Evolutionary conservation across 768 basidiomycete species (phyloP), one percentile per base, ranked within the genome.

Genomic region (Boletus sensibilis): DNA sequence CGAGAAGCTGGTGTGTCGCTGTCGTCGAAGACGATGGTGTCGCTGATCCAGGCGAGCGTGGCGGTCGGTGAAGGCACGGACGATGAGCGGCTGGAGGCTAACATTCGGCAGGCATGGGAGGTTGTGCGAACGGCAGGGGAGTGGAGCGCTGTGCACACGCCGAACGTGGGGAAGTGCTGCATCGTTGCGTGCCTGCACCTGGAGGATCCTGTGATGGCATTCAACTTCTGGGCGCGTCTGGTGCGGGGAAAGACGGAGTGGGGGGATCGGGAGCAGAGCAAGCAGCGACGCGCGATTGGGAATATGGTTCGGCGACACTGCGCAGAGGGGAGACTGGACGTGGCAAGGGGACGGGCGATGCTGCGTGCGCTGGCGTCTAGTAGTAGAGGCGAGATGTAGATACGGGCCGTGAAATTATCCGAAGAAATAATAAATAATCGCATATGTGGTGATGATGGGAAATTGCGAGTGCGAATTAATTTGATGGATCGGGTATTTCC

Each of bases 211-310:
- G 55, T 61, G 57, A 68, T 84, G 71, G 88, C 85, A 1, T 86
- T 76, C 72, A 69, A 71, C 43, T 87, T 88, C 67, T 90, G 87
- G 87, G 62, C 68, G 46, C 60, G 68, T 47, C 68, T 87, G 56
- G 48, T 88, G 13, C 72, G 66, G 55, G 66, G 67, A 27, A 78
- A 72, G 66, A 71, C 77, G 7, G 73, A 80, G 53, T 82, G 81
- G 81, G 60, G 66, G 6, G 83, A 86, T 64, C 29, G 20, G 20
- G 76, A 78, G 62, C 84, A 86, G 60, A 56, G 50, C 27, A 52
- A 50, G 35, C 64, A 78, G 60, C 82, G 87, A 51, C 57, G 65
- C 1, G 65, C 66, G 23, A 80, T 88, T 39, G 70, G 67, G 44
- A 20, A 48, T 8, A 61, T 66, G 60, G 65, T 83, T n/a, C 62